Conservation (phyloP, 225 moss, liverwort and hornwort species). For the Climacium dendroides region DNA sequence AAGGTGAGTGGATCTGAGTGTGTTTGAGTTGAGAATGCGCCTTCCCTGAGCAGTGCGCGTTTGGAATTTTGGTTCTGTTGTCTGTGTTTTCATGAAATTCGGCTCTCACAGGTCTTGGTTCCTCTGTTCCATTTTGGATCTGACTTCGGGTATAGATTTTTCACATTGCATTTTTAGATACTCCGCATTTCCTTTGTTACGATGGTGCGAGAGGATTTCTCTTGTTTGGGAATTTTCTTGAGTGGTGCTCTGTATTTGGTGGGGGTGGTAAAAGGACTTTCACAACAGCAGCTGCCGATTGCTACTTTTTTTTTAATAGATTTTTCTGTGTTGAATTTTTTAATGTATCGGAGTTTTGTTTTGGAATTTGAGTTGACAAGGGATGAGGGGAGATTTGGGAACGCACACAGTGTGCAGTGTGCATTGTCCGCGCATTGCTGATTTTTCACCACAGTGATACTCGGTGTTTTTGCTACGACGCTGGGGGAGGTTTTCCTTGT, state of each 20-base stretch:
- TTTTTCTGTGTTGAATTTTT: not conserved
- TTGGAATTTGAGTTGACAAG: not conserved
- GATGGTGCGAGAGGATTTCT: not conserved
- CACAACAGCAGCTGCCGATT: not conserved
- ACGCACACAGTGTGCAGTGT: not conserved
- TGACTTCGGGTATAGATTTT: not conserved
- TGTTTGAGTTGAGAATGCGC: not conserved
- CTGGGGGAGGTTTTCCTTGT: not conserved
- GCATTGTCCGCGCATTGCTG: not conserved
- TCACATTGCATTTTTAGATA: not conserved
- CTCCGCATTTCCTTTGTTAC: not conserved
- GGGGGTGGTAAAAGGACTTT: not conserved
- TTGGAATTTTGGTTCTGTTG: not conserved
- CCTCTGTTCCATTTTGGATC: not conserved
- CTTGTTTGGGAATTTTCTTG: not conserved
- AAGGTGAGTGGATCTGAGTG: constrained; percentile 6
- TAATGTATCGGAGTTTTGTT: not conserved
- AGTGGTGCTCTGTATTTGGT: not conserved
- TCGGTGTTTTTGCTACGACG: not conserved
- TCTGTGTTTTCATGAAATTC: not conserved
- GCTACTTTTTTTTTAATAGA: not conserved
- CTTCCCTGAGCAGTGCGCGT: not conserved
- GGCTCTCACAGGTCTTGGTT: not conserved
- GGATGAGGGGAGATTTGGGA: not conserved
- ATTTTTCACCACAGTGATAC: not conserved